phyloP scores from a whole-genome alignment of 768 basidiomycete genomes.

The Tulasnella sp. region DNA sequence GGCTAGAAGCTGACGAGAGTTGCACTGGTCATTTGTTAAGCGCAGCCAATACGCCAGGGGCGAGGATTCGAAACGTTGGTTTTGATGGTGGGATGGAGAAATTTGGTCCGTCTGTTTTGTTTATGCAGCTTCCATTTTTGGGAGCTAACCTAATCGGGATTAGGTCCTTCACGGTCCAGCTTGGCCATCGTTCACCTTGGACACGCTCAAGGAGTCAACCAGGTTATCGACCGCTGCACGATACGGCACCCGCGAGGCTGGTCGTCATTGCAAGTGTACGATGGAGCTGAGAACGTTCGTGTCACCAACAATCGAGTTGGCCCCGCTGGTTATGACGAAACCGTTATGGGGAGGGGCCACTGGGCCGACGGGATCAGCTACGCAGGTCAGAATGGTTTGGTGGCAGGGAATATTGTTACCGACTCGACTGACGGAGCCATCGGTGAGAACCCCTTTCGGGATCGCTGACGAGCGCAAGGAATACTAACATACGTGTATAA shows the following conservation, averaged over 20 bases:
- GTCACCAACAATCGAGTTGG: constrained; percentile 9
- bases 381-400: constrained; percentile 18
- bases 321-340: constrained; percentile 17
- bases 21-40: constrained; percentile 14
- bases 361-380: constrained; percentile 21
- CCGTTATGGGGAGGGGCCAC: not conserved
- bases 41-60: constrained; percentile 14
- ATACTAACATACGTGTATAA: not conserved
- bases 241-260: constrained; percentile 19
- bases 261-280: constrained; percentile 20
- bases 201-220: constrained; percentile 13
- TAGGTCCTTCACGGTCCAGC: not conserved
- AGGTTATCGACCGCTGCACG: constrained; percentile 20
- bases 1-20: constrained; percentile 17
- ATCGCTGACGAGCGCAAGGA: not conserved
- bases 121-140: not conserved
- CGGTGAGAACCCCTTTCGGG: constrained; percentile 9
- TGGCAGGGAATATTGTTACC: constrained; percentile 19
- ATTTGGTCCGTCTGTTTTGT: constrained; percentile 6
- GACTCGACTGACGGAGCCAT: constrained; percentile 21
- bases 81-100: constrained; percentile 20
- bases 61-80: constrained; percentile 18
- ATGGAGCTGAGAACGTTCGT: constrained; percentile 13
- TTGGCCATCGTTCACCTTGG: constrained; percentile 19
- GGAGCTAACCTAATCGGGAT: not conserved